A percentile compares a stretch with the other conserved stretches of the same genome.
Evolutionary conservation across 2,329 filamentous ascomycete genomes (phyloP).

Genomic region (Penicillium sp.): DNA sequence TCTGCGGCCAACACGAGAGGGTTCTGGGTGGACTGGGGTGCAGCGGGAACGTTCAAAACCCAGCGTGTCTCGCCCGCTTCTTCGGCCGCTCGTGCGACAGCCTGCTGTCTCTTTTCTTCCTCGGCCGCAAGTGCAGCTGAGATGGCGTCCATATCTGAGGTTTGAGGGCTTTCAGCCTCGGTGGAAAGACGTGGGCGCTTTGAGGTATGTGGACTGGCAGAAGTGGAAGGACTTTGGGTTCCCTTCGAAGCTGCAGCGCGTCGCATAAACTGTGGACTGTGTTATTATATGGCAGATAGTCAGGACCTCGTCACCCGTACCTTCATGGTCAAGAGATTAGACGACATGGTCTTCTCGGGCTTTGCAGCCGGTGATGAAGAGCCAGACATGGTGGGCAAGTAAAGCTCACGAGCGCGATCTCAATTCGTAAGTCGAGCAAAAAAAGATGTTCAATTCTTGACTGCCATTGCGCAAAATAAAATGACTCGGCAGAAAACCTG

Average conservation of each 20-base stretch:
- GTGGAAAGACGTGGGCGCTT: slow-evolving; percentile 40
- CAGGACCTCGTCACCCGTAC: slow-evolving; percentile 32
- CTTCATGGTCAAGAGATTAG: slow-evolving; percentile 88
- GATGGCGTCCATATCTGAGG: slow-evolving; percentile 42
- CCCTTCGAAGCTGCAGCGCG: slow-evolving; percentile 66
- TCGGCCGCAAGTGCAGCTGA: slow-evolving; percentile 42
- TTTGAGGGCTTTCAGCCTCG: slow-evolving; percentile 18
- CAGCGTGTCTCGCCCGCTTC: slow-evolving; percentile 47
- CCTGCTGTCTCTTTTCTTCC: slow-evolving; percentile 42
- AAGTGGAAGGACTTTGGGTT: slow-evolving; percentile 36
- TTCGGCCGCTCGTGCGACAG: slow-evolving; percentile 41
- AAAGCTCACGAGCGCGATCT: neutral
- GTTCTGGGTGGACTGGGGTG: slow-evolving; percentile 19
- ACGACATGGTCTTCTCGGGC: slow-evolving; percentile 73
- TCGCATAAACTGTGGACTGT: slow-evolving; percentile 73
- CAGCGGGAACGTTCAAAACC: slow-evolving; percentile 38
- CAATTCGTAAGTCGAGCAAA: neutral
- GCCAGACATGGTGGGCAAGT: slow-evolving; percentile 29
- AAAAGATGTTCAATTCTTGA: neutral
- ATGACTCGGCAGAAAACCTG: slow-evolving; percentile 25
- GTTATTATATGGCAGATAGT: neutral
- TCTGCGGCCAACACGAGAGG: slow-evolving; percentile 34
- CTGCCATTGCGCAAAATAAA: slow-evolving; percentile 4
- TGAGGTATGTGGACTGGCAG: slow-evolving; percentile 26
- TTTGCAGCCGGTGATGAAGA: slow-evolving; percentile 52